Conservation (phyloP, 495 filamentous ascomycete species). For the Xylaria telfairii region DNA sequence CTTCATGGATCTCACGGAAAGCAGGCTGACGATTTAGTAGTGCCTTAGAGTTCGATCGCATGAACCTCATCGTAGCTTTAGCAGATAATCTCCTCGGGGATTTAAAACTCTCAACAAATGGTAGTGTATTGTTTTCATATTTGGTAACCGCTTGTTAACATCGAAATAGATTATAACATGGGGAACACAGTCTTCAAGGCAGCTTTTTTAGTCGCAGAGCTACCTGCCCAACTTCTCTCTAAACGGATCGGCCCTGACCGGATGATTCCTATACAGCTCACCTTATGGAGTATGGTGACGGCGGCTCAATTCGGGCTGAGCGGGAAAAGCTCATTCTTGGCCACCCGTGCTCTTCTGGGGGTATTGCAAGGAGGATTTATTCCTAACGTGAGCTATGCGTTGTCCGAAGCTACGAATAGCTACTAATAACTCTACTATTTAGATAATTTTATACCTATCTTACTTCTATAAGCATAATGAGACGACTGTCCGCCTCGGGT, state of each 20-base stretch:
- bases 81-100: slow-evolving; percentile 73
- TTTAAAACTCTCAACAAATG: slow-evolving; percentile 67
- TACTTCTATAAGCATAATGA: slow-evolving; percentile 44
- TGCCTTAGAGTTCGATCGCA: slow-evolving; percentile 76
- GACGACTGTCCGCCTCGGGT: slow-evolving; percentile 46
- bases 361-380: slow-evolving; percentile 75
- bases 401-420: background rate
- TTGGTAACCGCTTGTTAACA: slow-evolving; percentile 15
- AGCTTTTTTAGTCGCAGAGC: slow-evolving; percentile 69
- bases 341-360: slow-evolving; percentile 67
- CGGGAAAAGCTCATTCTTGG: slow-evolving; percentile 62
- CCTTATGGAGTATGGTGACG: slow-evolving; percentile 74
- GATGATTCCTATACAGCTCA: slow-evolving; percentile 83
- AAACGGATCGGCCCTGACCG: slow-evolving; percentile 77
- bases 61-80: slow-evolving; percentile 73
- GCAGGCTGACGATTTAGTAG: background rate
- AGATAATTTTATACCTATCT: slow-evolving; percentile 33
- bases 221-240: slow-evolving; percentile 75
- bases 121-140: slow-evolving; percentile 36
- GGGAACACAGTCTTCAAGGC: slow-evolving; percentile 76
- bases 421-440: background rate
- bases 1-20: background rate
- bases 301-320: slow-evolving; percentile 68
- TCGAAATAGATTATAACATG: slow-evolving; percentile 65
- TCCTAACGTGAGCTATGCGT: slow-evolving; percentile 36